Evolutionary conservation across 768 basidiomycete genomes (phyloP).

Genomic region (Agrocybe praecox): DNA sequence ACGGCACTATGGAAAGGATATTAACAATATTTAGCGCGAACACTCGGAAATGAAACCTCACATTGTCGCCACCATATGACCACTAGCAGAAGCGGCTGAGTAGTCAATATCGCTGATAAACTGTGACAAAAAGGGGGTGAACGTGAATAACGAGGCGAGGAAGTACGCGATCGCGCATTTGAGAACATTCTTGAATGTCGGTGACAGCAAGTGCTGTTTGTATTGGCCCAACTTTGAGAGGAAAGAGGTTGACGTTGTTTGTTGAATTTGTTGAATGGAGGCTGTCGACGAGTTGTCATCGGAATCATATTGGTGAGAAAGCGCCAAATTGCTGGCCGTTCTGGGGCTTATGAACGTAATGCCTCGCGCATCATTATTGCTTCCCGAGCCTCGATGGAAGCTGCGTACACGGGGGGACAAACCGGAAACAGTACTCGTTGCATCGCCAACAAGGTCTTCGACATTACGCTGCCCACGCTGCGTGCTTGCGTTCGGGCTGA

Average conservation of each 20-base stretch:
- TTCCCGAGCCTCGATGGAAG: neutral
- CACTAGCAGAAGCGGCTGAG: conserved; percentile 66
- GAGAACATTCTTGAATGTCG: conserved; percentile 65
- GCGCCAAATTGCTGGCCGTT: neutral
- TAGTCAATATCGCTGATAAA: conserved; percentile 65
- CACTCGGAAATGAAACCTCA: conserved; percentile 37
- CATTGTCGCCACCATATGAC: conserved; percentile 94
- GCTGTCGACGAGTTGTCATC: conserved; percentile 12
- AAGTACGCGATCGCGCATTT: conserved; percentile 94
- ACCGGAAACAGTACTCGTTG: conserved; percentile 7
- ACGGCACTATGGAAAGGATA: conserved; percentile 51
- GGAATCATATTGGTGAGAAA: conserved; percentile 16
- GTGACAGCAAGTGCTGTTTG: conserved; percentile 47
- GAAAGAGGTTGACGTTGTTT: neutral
- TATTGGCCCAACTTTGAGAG: conserved; percentile 5
- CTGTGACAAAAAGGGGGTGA: conserved; percentile 71
- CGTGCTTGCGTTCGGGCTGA: conserved; percentile 12
- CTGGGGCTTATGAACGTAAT: neutral
- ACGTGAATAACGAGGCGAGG: conserved; percentile 91
- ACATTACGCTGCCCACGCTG: conserved; percentile 2
- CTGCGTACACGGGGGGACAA: conserved; percentile 2
- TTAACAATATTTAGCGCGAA: neutral
- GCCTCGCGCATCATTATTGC: neutral
- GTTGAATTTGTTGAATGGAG: conserved; percentile 1
- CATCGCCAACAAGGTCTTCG: conserved; percentile 9